Conservation (phyloP, 139 green algal genomes). For the Cymbomonas tetramitiformis region DNA sequence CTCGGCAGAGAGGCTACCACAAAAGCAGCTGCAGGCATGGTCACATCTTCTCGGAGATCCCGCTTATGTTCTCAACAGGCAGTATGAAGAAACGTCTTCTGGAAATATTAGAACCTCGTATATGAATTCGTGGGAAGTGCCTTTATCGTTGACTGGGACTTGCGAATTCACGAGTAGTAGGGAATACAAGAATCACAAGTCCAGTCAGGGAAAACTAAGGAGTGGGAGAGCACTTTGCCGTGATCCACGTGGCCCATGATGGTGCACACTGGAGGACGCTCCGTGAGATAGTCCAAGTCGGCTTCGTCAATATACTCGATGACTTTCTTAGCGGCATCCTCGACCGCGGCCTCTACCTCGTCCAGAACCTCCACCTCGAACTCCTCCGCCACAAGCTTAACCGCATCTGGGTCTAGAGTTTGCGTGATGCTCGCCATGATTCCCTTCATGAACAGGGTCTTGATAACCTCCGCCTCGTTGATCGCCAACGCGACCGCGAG, state of each 20-base stretch:
- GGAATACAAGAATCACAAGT: no score
- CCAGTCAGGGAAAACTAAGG: no score
- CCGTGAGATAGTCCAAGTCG: slow-evolving; percentile 56
- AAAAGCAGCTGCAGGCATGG: no score
- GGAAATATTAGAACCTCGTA: no score
- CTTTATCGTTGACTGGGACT: no score
- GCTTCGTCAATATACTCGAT: slow-evolving; percentile 58
- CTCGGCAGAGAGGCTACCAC: no score
- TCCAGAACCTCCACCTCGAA: slow-evolving; percentile 46
- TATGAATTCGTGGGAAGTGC: no score
- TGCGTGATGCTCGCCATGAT: slow-evolving; percentile 81
- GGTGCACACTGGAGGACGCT: slow-evolving; percentile 77
- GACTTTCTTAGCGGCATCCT: slow-evolving; percentile 44
- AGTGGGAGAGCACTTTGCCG: no score
- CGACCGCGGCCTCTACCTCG: slow-evolving; percentile 30
- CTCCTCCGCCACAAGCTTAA: slow-evolving; percentile 56
- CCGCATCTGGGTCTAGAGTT: slow-evolving; percentile 41
- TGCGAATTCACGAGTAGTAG: no score
- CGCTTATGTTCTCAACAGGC: no score
- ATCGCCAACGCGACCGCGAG: slow-evolving; percentile 64
- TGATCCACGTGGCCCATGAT: slow-evolving; percentile 99
- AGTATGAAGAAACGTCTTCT: no score
- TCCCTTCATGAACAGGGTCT: slow-evolving; percentile 89
- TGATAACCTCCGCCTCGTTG: slow-evolving; percentile 63
- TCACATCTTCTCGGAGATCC: no score